phyloP scores from a whole-genome alignment of 1,284 basidiomycete species.

The Melampsora americana region DNA sequence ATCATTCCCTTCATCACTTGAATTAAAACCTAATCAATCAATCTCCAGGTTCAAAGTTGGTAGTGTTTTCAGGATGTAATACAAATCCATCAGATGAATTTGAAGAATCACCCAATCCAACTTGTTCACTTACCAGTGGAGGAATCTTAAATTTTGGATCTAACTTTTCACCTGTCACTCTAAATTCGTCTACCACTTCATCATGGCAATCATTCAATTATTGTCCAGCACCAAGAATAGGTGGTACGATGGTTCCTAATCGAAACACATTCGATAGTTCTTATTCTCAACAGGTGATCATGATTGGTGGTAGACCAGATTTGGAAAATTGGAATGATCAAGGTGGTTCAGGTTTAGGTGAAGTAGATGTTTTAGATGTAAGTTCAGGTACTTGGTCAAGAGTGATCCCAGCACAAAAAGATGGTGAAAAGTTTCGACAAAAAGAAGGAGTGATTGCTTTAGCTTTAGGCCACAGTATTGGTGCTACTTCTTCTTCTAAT shows the following conservation, averaged over 20 bases:
- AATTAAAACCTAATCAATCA: neutral
- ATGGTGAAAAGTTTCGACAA: conserved; percentile 59
- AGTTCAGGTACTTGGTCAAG: conserved; percentile 68
- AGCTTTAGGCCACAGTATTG: conserved; percentile 61
- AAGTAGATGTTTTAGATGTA: conserved; percentile 67
- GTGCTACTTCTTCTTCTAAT: conserved; percentile 55
- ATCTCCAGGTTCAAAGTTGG: conserved; percentile 14
- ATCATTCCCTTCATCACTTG: neutral
- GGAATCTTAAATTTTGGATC: conserved; percentile 22
- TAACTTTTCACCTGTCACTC: neutral
- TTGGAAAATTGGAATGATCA: conserved; percentile 65
- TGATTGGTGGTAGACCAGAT: conserved; percentile 67
- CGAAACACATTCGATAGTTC: conserved; percentile 61
- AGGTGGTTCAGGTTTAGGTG: conserved; percentile 62
- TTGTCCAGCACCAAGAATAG: conserved; percentile 69
- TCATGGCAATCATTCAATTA: conserved; percentile 53
- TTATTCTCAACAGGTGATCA: conserved; percentile 65
- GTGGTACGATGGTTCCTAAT: conserved; percentile 64
- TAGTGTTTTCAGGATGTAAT: conserved; percentile 37
- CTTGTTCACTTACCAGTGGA: conserved; percentile 18
- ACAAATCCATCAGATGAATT: conserved; percentile 30
- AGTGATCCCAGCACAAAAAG: conserved; percentile 69
- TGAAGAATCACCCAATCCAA: neutral
- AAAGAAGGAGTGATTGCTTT: conserved; percentile 66
- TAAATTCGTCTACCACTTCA: conserved; percentile 56